Evolutionary conservation across 371 early-diverging fungal genomes (phyloP).

Genomic region (Haplosporangium sp.): DNA sequence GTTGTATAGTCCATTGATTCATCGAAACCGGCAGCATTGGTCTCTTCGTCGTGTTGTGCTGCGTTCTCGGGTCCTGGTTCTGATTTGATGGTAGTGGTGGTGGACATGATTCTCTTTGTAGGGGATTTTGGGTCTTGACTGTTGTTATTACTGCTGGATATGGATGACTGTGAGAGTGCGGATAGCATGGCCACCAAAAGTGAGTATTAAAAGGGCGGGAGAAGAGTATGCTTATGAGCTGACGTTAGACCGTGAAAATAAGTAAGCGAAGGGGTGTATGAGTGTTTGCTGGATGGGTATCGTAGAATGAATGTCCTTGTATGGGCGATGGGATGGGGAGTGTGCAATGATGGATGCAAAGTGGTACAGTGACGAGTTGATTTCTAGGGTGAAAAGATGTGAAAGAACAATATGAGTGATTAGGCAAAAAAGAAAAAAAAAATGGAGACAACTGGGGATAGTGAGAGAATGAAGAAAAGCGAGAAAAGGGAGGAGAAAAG

Average conservation of each 20-base stretch:
- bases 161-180: slow-evolving; percentile 29
- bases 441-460: background rate
- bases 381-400: background rate
- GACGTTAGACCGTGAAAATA: background rate
- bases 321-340: background rate
- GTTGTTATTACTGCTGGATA: slow-evolving; percentile 23
- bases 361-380: background rate
- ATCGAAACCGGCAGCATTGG: slow-evolving; percentile 5
- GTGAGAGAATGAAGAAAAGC: background rate
- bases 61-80: slow-evolving; percentile 18
- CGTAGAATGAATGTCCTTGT: background rate
- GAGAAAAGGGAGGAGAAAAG: background rate
- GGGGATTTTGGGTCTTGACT: slow-evolving; percentile 20
- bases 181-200: slow-evolving; percentile 17
- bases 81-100: slow-evolving; percentile 14
- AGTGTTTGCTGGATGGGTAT: no score
- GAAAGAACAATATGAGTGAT: background rate
- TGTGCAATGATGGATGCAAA: background rate
- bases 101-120: slow-evolving; percentile 1
- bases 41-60: background rate
- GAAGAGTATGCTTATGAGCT: background rate
- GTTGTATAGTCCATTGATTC: slow-evolving; percentile 26
- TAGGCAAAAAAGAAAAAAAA: background rate
- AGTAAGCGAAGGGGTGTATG: no score
- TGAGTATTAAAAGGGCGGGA: no score